Evolutionary conservation across 2,329 filamentous ascomycete genomes (phyloP).

Genomic region (Neofusicoccum sp.): DNA sequence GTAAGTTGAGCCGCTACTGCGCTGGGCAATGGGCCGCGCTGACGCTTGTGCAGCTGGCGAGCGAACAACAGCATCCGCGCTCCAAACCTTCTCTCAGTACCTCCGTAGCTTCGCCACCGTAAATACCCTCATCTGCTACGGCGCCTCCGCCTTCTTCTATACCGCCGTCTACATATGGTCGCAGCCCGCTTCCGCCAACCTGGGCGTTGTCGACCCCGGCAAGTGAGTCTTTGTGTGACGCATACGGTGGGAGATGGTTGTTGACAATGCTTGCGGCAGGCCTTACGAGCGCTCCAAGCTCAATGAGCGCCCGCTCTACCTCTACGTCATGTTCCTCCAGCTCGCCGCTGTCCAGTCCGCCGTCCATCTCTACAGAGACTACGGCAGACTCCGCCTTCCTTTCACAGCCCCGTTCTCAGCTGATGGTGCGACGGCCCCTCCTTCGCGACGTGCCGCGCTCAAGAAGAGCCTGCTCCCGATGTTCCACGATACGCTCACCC

Average conservation of each 20-base stretch:
- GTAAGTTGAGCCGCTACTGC: slow-evolving; percentile 6
- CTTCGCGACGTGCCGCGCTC: not conserved
- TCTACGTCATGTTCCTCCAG: slow-evolving; percentile 67
- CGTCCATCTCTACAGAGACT: slow-evolving; percentile 69
- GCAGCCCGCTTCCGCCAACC: slow-evolving; percentile 56
- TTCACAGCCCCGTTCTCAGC: slow-evolving; percentile 17
- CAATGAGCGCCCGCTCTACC: slow-evolving; percentile 83
- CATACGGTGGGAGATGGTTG: not conserved
- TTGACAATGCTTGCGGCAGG: not conserved
- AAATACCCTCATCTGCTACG: slow-evolving; percentile 73
- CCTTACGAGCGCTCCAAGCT: slow-evolving; percentile 67
- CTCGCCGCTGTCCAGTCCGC: slow-evolving; percentile 69
- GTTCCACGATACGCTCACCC: slow-evolving; percentile 48
- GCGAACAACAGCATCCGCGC: slow-evolving; percentile 66
- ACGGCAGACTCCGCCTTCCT: slow-evolving; percentile 63
- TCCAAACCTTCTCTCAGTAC: slow-evolving; percentile 61
- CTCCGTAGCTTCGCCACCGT: slow-evolving; percentile 60
- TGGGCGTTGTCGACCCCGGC: slow-evolving; percentile 71
- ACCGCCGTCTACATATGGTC: slow-evolving; percentile 79
- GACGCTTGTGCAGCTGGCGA: slow-evolving; percentile 32
- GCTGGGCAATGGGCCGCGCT: not conserved
- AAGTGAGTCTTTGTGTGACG: slow-evolving; percentile 35
- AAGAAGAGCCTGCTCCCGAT: slow-evolving; percentile 11
- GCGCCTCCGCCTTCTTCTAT: slow-evolving; percentile 75
- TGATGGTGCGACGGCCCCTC: not conserved